Evolutionary conservation across 257 asterid species (phyloP), one percentile per base, ranked within the genome.

Genomic region (Solanum pennellii): DNA sequence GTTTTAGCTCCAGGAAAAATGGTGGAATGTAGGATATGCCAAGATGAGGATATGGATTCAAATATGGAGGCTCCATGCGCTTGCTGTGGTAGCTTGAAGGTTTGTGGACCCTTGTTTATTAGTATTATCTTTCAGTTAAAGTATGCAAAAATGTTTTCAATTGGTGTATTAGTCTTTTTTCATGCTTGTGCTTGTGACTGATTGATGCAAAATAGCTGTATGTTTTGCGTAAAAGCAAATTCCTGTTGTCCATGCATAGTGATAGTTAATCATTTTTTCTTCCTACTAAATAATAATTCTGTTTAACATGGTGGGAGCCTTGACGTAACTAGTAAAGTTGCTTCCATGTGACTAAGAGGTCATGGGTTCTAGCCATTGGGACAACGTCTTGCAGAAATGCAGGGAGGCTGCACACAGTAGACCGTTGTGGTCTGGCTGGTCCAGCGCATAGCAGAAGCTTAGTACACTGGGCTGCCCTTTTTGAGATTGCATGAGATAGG

Each of bases 41-140:
- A 95, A 90, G 99, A 97, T 82, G 99, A 97, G 84, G 99, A 93
- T 88, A n/a, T 93, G 37, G 96, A 95, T 91, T 91, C 92, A 2
- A 94, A 90, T 66, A 94, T 97, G 99, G 99, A 97, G 90, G 79
- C 94, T 87, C 99, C 99, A 73, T 97, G 99, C 89, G 93, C 98
- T 84, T 97, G 99, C 90, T 93, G 95, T 80, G 99, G 99, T 60
- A 97, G 99, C 92, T 93, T 95, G 90, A 97, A 94, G 98, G 98
- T 97, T 90, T 83, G 91, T 88, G 10, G 82, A 29, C 41, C 65
- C 16, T 62, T 10, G 9, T 68, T 29, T 41, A 12, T 68, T 11
- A 42, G 4, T 5, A 66, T 41, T 65, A 0, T 84, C 39, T 31
- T 85, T 85, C 80, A 9, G 68, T 47, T 15, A 16, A 10, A 27